These are phyloP conservation scores for Gloeophyllum trabeum DNA, from an alignment of 768 basidiomycete genomes.

Conservation along the genomic window DNA sequence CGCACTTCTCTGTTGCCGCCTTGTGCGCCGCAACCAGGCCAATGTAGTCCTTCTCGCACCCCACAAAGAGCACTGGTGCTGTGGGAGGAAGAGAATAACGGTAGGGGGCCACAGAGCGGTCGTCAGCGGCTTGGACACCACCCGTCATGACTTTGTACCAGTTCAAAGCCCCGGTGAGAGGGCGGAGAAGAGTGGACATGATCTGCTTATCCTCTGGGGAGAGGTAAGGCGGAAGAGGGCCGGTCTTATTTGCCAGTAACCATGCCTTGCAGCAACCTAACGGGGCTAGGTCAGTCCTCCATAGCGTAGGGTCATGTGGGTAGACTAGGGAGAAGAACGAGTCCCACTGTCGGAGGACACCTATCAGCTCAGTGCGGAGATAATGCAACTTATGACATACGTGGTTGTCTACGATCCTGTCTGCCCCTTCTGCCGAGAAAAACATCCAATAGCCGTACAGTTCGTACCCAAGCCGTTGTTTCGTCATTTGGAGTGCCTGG, in stretches of 20 bases:
- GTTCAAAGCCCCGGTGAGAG: slow-evolving; percentile 19
- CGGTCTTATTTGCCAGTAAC: slow-evolving; percentile 16
- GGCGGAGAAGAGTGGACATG: not conserved
- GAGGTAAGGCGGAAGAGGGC: slow-evolving; percentile 18
- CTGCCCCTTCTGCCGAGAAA: slow-evolving; percentile 19
- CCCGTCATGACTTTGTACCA: slow-evolving; percentile 24
- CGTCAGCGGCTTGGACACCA: slow-evolving; percentile 18
- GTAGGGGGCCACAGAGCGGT: slow-evolving; percentile 13
- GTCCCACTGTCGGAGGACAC: slow-evolving; percentile 19
- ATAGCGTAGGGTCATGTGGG: slow-evolving; percentile 20
- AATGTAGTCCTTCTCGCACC: slow-evolving; percentile 22
- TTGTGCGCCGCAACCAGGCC: slow-evolving; percentile 15
- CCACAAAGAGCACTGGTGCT: slow-evolving; percentile 25
- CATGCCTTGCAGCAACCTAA: slow-evolving; percentile 22
- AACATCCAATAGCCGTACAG: slow-evolving; percentile 32
- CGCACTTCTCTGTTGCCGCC: slow-evolving; percentile 15
- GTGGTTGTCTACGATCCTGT: slow-evolving; percentile 19
- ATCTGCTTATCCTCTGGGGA: slow-evolving; percentile 14
- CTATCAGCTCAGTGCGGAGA: not conserved
- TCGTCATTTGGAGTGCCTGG: slow-evolving; percentile 14
- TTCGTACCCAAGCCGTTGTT: slow-evolving; percentile 22
- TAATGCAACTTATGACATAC: slow-evolving; percentile 16
- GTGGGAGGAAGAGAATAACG: slow-evolving; percentile 4
- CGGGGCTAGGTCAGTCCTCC: slow-evolving; percentile 23
- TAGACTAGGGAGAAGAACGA: slow-evolving; percentile 25